A percentile compares a stretch with the other conserved stretches of the same genome.
These are phyloP conservation scores for Ogataea nakhonphanomensis DNA, from an alignment of 805 yeast species.

Conservation along the genomic window DNA sequence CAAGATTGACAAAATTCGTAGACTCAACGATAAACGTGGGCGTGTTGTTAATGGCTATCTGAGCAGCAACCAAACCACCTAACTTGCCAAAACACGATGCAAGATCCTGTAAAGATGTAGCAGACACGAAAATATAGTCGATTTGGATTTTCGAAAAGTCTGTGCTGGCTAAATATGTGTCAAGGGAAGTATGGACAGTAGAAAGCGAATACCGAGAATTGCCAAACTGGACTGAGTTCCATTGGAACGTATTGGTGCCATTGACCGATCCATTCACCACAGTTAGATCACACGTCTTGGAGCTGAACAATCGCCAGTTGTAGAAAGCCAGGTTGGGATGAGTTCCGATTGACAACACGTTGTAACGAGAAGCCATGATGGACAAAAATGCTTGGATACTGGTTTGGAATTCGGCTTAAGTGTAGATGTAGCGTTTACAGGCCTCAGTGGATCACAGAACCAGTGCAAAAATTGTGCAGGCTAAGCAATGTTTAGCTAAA, in stretches of 20 bases:
- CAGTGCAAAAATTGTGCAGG: slow-evolving; percentile 1
- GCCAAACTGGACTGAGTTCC: slow-evolving; percentile 35
- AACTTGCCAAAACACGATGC: slow-evolving; percentile 40
- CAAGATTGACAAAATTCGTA: slow-evolving; percentile 68
- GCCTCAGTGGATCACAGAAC: not conserved
- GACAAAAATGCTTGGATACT: not conserved
- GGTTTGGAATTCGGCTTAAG: no score
- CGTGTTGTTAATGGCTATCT: slow-evolving; percentile 26
- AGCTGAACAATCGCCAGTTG: slow-evolving; percentile 51
- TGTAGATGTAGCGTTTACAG: not conserved
- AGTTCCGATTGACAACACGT: slow-evolving; percentile 44
- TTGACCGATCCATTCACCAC: slow-evolving; percentile 34
- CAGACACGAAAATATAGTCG: slow-evolving; percentile 46
- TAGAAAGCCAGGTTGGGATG: slow-evolving; percentile 59
- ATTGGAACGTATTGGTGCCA: slow-evolving; percentile 21
- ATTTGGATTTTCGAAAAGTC: slow-evolving; percentile 23
- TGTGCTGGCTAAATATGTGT: slow-evolving; percentile 20
- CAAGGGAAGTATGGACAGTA: slow-evolving; percentile 23
- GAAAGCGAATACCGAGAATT: slow-evolving; percentile 28
- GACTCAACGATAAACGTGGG: slow-evolving; percentile 63
- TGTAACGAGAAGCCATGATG: slow-evolving; percentile 26
- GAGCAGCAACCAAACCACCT: slow-evolving; percentile 33
- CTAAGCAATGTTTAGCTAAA: slow-evolving; percentile 8
- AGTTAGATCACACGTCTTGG: slow-evolving; percentile 41
- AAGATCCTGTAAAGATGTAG: slow-evolving; percentile 50